A percentile compares a stretch with the other conserved stretches of the same genome.
These are phyloP conservation scores for Lecanicillium sp. DNA, from an alignment of 2,329 filamentous ascomycete genomes.

Conservation along the genomic window DNA sequence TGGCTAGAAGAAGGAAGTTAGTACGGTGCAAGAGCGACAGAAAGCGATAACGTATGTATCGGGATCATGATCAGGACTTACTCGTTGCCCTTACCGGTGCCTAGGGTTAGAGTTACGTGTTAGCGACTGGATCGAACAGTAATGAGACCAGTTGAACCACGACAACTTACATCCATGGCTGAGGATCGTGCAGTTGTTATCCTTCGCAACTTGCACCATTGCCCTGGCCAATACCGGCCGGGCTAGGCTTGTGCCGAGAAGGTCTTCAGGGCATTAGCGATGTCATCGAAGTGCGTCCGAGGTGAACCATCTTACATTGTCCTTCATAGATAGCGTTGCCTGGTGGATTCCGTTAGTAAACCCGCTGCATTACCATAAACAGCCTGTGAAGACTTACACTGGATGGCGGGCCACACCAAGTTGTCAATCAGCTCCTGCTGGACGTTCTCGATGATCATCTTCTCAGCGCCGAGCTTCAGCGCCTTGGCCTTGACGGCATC, in stretches of 20 bases:
- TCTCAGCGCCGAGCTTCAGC: conserved; percentile 12
- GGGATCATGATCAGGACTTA: no score
- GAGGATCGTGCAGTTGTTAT: conserved; percentile 26
- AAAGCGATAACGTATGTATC: no score
- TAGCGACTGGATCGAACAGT: conserved; percentile 18
- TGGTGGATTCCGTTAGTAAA: no score
- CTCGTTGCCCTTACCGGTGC: conserved; percentile 8
- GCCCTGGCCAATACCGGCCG: conserved; percentile 47
- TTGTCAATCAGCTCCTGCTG: conserved; percentile 66
- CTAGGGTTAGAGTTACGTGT: neutral
- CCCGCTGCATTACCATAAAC: no score
- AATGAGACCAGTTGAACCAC: no score
- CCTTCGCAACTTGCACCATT: conserved; percentile 32
- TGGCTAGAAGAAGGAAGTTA: conserved; percentile 17
- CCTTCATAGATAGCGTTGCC: conserved; percentile 54
- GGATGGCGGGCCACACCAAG: conserved; percentile 67
- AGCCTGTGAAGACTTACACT: conserved; percentile 31
- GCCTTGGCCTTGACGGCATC: conserved; percentile 60
- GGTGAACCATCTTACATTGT: conserved; percentile 12
- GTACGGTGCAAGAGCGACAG: neutral
- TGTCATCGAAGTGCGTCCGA: conserved; percentile 1
- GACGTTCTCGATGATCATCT: conserved; percentile 49
- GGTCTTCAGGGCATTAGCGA: conserved; percentile 12
- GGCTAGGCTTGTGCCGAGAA: conserved; percentile 47
- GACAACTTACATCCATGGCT: conserved; percentile 35